Evolutionary conservation across 495 filamentous ascomycete genomes (phyloP).

Genomic region (Evernia prunastri): DNA sequence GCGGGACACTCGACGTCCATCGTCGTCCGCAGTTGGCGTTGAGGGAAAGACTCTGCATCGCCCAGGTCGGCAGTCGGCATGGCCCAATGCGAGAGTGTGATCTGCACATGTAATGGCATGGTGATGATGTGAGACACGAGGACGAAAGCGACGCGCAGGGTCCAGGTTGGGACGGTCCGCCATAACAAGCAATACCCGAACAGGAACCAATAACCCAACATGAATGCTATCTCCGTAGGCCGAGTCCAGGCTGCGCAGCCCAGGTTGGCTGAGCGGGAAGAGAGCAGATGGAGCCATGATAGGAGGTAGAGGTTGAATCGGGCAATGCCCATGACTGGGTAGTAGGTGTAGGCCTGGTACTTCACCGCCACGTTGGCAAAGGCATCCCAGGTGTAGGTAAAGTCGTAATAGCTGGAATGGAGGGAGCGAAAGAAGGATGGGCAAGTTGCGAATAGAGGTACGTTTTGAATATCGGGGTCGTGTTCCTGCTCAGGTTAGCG

Average conservation of each 20-base stretch:
- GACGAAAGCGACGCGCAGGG: constrained; percentile 40
- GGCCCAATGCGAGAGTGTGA: constrained; percentile 47
- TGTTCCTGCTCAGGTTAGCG: constrained; percentile 32
- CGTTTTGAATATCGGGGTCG: constrained; percentile 48
- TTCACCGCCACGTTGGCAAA: constrained; percentile 37
- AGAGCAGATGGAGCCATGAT: constrained; percentile 23
- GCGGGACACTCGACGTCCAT: constrained; percentile 46
- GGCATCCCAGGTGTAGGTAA: constrained; percentile 40
- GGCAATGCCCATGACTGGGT: constrained; percentile 46
- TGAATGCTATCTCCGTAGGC: constrained; percentile 26
- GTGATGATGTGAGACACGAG: constrained; percentile 42
- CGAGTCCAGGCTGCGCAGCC: constrained; percentile 35
- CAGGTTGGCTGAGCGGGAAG: constrained; percentile 36
- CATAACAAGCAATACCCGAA: constrained; percentile 43
- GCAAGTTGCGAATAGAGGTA: constrained; percentile 44
- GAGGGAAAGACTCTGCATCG: constrained; percentile 42
- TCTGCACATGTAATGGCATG: constrained; percentile 46
- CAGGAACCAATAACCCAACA: constrained; percentile 37
- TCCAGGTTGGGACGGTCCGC: constrained; percentile 38
- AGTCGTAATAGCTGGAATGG: constrained; percentile 40
- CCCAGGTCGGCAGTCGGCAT: constrained; percentile 45
- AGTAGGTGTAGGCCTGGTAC: constrained; percentile 44
- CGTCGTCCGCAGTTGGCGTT: constrained; percentile 44
- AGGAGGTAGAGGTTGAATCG: constrained; percentile 32
- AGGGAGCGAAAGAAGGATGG: constrained; percentile 41